Evolutionary conservation across 805 yeast species (phyloP).

Genomic region (Lipomyces orientalis): DNA sequence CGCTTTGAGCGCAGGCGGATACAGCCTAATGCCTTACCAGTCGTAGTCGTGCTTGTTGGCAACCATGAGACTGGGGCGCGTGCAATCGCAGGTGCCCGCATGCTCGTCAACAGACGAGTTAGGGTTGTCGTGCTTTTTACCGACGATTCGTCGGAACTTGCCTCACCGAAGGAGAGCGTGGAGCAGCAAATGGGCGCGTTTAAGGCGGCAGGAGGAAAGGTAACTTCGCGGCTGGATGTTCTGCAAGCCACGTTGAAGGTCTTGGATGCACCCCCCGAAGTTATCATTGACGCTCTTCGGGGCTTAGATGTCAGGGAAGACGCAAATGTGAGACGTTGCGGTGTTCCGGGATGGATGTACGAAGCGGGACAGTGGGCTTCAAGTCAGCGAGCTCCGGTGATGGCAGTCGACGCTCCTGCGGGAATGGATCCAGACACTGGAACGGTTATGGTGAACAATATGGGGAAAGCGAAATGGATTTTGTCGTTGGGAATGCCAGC

Average conservation of each 20-base stretch:
- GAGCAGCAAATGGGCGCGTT: constrained; percentile 61
- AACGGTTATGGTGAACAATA: constrained; percentile 47
- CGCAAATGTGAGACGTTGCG: constrained; percentile 34
- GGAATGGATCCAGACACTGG: constrained; percentile 89
- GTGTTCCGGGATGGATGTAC: constrained; percentile 37
- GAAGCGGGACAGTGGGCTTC: constrained; percentile 73
- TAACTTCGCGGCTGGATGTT: constrained; percentile 46
- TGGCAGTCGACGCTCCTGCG: constrained; percentile 81
- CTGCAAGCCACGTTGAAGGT: constrained; percentile 47
- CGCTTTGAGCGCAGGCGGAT: constrained; percentile 70
- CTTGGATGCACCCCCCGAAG: constrained; percentile 75
- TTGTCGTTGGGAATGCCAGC: constrained; percentile 43
- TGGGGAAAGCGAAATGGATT: constrained; percentile 43
- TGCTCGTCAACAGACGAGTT: constrained; percentile 73
- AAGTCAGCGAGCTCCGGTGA: constrained; percentile 50
- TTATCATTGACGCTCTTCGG: constrained; percentile 82
- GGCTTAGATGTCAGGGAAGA: constrained; percentile 68
- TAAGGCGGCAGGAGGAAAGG: constrained; percentile 70
- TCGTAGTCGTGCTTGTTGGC: constrained; percentile 76
- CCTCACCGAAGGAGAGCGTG: constrained; percentile 28
- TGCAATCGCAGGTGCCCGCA: constrained; percentile 80
- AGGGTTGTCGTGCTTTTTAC: constrained; percentile 58
- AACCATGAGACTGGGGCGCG: constrained; percentile 69
- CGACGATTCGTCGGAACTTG: constrained; percentile 31
- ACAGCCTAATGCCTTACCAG: constrained; percentile 81